Percentiles rank a stretch among this genome's conserved stretches.
phyloP scores from a whole-genome alignment of 352 stramenopile species.

The Elongisporangium undulatum region DNA sequence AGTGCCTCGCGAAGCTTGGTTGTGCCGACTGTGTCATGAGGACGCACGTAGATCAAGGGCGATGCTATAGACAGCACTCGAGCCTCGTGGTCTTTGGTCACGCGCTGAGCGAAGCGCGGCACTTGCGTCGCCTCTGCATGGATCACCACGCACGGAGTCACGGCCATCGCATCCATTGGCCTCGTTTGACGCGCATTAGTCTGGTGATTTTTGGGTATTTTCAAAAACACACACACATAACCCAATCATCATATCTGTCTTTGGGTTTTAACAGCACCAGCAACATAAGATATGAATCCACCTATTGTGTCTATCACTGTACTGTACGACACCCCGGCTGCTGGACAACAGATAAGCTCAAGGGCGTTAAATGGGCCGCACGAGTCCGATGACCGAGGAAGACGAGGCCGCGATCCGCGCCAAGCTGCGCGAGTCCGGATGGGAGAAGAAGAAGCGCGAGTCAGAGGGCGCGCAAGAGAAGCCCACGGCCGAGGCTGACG shows the following conservation, averaged over 20 bases:
- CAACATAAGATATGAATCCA: no score
- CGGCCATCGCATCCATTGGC: background rate
- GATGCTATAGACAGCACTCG: constrained; percentile 7
- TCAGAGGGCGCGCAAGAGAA: constrained; percentile 10
- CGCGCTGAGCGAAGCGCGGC: constrained; percentile 13
- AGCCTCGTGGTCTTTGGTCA: background rate
- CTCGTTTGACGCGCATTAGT: background rate
- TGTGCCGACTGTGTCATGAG: background rate
- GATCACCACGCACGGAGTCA: constrained; percentile 16
- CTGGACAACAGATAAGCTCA: background rate
- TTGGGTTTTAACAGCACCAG: no score
- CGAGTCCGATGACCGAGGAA: constrained; percentile 10
- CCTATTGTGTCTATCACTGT: background rate
- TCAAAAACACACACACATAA: no score
- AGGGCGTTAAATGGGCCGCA: background rate
- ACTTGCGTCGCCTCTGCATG: constrained; percentile 29
- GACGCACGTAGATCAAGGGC: constrained; percentile 11
- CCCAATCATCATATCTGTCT: no score
- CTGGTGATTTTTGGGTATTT: no score
- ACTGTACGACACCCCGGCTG: background rate
- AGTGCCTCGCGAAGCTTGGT: background rate
- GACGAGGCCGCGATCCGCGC: constrained; percentile 70
- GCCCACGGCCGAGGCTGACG: background rate
- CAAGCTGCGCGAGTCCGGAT: constrained; percentile 64
- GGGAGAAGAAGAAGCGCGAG: constrained; percentile 48